Percentiles rank a stretch among this genome's conserved stretches.
Evolutionary conservation across 1,139 yeast genomes (phyloP).

Genomic region (Pichia sp.): DNA sequence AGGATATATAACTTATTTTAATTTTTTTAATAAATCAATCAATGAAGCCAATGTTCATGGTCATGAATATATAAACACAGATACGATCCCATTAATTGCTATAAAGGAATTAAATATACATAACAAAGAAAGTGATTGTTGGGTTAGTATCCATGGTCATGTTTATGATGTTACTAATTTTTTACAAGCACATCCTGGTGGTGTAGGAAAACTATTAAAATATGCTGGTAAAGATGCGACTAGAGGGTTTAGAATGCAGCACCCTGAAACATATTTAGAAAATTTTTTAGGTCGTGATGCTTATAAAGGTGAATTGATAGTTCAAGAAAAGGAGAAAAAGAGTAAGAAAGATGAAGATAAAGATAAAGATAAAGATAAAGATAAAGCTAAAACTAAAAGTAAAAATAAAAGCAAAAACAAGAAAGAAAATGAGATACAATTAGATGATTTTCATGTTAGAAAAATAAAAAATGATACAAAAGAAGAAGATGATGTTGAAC

Average conservation of each 20-base stretch:
- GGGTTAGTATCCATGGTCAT: constrained; percentile 54
- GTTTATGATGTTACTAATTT: constrained; percentile 65
- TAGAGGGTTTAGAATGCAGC: constrained; percentile 76
- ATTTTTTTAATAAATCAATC: background rate
- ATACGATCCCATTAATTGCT: constrained; percentile 14
- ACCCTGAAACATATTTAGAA: constrained; percentile 71
- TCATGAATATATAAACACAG: constrained; percentile 8
- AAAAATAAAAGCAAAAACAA: background rate
- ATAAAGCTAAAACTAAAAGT: background rate
- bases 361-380: background rate
- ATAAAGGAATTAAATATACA: constrained; percentile 45
- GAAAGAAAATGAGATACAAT: background rate
- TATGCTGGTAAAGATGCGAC: constrained; percentile 93
- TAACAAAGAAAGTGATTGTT: constrained; percentile 48
- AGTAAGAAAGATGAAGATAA: background rate
- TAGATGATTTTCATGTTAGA: background rate
- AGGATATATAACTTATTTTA: too few relatives aligned
- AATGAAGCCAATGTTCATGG: constrained; percentile 1
- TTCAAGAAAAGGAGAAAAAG: constrained; percentile 13
- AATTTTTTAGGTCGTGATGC: constrained; percentile 31
- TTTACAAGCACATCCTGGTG: constrained; percentile 33
- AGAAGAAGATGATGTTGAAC: background rate
- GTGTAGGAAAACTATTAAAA: constrained; percentile 36
- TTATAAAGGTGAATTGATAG: constrained; percentile 20
- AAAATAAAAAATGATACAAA: background rate